Percentiles rank a stretch among this genome's conserved stretches.
Conservation (phyloP, 2,329 filamentous ascomycete species). For the Fusarium multiceps region DNA sequence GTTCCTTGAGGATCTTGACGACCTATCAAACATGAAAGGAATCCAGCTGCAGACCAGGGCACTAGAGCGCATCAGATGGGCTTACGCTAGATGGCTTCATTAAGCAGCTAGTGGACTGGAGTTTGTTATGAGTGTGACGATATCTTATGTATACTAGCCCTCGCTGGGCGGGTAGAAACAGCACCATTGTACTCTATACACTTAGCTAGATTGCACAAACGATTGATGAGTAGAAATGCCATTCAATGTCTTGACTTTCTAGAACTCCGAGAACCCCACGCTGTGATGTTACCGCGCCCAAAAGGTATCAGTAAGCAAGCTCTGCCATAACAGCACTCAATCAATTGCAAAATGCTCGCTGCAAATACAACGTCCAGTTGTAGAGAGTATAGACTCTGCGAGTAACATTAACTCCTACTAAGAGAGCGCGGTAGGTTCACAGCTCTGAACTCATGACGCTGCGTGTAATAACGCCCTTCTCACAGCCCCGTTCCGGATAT, state of each 20-base stretch:
- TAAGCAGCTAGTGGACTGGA: slow-evolving; percentile 33
- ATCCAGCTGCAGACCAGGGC: slow-evolving; percentile 82
- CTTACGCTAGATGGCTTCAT: slow-evolving; percentile 78
- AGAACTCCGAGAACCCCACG: neutral
- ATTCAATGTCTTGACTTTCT: neutral
- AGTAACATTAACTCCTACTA: neutral
- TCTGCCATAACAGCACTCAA: neutral
- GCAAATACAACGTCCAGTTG: neutral
- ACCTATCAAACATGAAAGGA: slow-evolving; percentile 85
- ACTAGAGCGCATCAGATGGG: slow-evolving; percentile 87
- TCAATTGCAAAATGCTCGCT: neutral
- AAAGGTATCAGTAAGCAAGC: neutral
- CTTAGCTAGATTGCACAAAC: slow-evolving; percentile 36
- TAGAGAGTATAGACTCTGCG: neutral
- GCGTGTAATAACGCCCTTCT: neutral
- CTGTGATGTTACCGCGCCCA: neutral
- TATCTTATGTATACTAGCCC: slow-evolving; percentile 31
- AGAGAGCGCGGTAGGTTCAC: neutral
- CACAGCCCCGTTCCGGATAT: slow-evolving; percentile 6
- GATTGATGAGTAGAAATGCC: slow-evolving; percentile 15
- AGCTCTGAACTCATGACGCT: neutral
- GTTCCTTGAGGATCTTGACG: slow-evolving; percentile 88
- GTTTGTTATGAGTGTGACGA: neutral
- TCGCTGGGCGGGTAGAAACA: slow-evolving; percentile 20
- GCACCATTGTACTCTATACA: slow-evolving; percentile 19